A percentile compares a stretch with the other conserved stretches of the same genome.
Conservation (phyloP, 148 eudicot species). For the Amaranthus palmeri region DNA sequence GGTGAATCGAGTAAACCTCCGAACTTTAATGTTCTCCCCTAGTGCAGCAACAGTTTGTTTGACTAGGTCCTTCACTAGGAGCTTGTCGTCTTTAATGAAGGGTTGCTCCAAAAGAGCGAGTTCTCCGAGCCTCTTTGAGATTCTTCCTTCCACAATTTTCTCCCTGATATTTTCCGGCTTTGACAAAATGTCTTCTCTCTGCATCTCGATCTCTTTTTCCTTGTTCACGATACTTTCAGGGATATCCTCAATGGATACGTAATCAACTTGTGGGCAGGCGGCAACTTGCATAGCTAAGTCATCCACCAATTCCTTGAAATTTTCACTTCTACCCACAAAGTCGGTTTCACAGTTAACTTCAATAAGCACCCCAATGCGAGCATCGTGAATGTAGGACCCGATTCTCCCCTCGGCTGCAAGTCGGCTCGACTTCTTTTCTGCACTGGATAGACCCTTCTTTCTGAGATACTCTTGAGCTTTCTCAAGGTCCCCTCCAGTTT, state of each 20-base stretch:
- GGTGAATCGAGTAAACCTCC: constrained; percentile 75
- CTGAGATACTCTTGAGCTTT: constrained; percentile 93
- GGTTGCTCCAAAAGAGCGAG: constrained; percentile 92
- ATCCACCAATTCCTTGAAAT: constrained; percentile 81
- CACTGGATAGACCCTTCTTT: constrained; percentile 86
- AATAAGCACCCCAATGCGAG: constrained; percentile 83
- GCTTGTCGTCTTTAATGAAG: constrained; percentile 64
- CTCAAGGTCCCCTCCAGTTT: constrained; percentile 84
- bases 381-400: constrained; percentile 92
- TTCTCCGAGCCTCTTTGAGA: constrained; percentile 90
- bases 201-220: constrained; percentile 91
- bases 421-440: constrained; percentile 90
- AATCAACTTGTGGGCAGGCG: constrained; percentile 78
- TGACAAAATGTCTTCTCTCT: constrained; percentile 79
- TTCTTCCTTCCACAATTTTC: constrained; percentile 83
- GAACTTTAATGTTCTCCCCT: constrained; percentile 91
- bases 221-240: constrained; percentile 52
- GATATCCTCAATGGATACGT: constrained; percentile 71
- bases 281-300: constrained; percentile 98
- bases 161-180: constrained; percentile 84
- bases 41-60: constrained; percentile 88
- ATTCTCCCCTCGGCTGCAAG: constrained; percentile 93
- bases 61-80: constrained; percentile 84
- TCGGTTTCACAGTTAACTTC: constrained; percentile 97
- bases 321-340: constrained; percentile 83